Evolutionary conservation across 345 rosid genomes (phyloP), one percentile per base, ranked within the genome.

Genomic region (Sisymbrium irio): DNA sequence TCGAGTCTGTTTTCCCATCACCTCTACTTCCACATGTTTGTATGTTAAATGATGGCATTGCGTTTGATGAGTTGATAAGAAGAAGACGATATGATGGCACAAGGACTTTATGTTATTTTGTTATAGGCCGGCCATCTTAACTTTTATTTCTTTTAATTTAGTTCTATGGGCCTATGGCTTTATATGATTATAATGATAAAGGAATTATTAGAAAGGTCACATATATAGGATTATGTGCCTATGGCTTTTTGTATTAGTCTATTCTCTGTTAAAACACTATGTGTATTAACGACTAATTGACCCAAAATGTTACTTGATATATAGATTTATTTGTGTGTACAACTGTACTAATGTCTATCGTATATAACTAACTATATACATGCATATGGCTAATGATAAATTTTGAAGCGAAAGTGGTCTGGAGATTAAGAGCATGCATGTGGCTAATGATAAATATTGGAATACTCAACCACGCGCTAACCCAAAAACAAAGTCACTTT

Each of bases 1-100:
- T 85, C 7, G 95, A 65, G 76, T 89, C 90, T 3, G 84, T 80
- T 60, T 35, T 79, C 6, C 90, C 95, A 11, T 84, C 86, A 3
- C 84, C 81, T 60, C 74, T 84, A 14, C 88, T 92, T 18, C 89
- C 87, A 28, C 67, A 82, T 44, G 71, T 78, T 14, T 61, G 55
- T 33, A 78, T 79, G 25, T 67, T 78, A 36, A 67, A 75, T 1
- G 82, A 74, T 15, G 49, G 41, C 66, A 60, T 77, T 36, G 80
- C 80, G 15, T 65, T 47, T 28, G 80, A 75, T 45, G 73, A 63
- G 25, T 36, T 59, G 3, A 64, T 20, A 36, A 60, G 22, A 11
- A 41, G 57, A 63, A 17, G 3, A 67, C 2, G 9, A 35, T 41
- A 20, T 39, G 27, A 62, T 60, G 35, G 39, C 40, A 27, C 19